A percentile compares a stretch with the other conserved stretches of the same genome.
Evolutionary conservation across 2,329 filamentous ascomycete genomes (phyloP).

Genomic region (Ascosphaera apis): DNA sequence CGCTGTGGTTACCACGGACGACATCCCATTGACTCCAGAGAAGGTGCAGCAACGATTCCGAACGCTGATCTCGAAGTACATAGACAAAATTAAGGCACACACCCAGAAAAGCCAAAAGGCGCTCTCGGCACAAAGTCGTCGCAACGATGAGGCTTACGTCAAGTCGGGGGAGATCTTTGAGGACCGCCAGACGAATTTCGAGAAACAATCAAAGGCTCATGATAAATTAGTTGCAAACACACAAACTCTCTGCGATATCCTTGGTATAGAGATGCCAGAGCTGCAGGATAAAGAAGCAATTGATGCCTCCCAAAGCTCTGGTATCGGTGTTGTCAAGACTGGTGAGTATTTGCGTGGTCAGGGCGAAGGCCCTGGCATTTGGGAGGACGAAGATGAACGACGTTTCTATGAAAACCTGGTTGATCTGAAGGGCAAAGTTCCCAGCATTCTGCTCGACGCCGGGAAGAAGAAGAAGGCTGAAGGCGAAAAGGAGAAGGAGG

Average conservation of each 20-base stretch:
- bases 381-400: conserved; percentile 95
- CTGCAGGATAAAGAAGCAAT: conserved; percentile 60
- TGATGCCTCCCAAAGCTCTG: conserved; percentile 41
- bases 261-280: conserved; percentile 84
- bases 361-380: conserved; percentile 78
- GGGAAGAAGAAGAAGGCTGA: conserved; percentile 68
- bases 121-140: conserved; percentile 63
- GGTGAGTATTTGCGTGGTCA: conserved; percentile 81
- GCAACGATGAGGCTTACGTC: conserved; percentile 94
- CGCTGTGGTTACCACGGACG: conserved; percentile 26
- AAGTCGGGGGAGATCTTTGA: conserved; percentile 98
- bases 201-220: conserved; percentile 77
- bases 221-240: conserved; percentile 79
- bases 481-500: conserved; percentile 15
- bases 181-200: conserved; percentile 84
- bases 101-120: conserved; percentile 80
- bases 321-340: conserved; percentile 82
- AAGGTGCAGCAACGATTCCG: conserved; percentile 70
- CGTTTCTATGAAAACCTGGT: conserved; percentile 96
- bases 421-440: conserved; percentile 87
- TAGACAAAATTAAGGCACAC: conserved; percentile 79
- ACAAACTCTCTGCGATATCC: conserved; percentile 68
- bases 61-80: conserved; percentile 66
- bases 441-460: conserved; percentile 78
- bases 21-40: conserved; percentile 49